These are phyloP conservation scores for Botryotinia convoluta DNA, from an alignment of 2,329 filamentous ascomycete species.

Conservation along the genomic window DNA sequence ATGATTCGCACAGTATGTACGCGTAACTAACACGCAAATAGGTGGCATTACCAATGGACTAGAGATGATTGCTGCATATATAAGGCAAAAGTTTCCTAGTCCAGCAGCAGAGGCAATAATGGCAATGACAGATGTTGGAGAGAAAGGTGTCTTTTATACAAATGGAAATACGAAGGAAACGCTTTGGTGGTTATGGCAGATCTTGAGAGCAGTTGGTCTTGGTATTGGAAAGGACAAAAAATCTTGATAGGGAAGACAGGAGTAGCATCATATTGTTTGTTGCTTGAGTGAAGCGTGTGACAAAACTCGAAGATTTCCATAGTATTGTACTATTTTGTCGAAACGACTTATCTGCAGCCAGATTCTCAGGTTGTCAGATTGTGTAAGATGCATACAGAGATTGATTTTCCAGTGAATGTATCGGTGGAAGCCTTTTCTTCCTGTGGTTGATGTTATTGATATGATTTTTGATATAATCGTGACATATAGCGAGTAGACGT, in stretches of 20 bases:
- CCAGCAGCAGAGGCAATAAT: slow-evolving; percentile 45
- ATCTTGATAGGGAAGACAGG: neutral
- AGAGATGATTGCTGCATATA: slow-evolving; percentile 54
- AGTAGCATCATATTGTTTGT: neutral
- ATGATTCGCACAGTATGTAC: neutral
- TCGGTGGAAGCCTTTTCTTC: neutral
- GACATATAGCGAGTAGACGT: neutral
- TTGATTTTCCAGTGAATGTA: neutral
- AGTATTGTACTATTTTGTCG: neutral
- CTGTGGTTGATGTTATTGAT: neutral
- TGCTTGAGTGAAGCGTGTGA: neutral
- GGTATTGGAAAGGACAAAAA: slow-evolving; percentile 27
- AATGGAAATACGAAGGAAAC: slow-evolving; percentile 40
- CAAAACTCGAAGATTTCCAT: neutral
- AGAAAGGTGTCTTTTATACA: slow-evolving; percentile 46
- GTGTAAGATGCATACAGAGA: neutral
- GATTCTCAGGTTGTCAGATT: neutral
- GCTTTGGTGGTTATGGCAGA: slow-evolving; percentile 41
- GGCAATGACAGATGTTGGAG: slow-evolving; percentile 49
- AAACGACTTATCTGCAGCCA: neutral
- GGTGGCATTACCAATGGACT: slow-evolving; percentile 55
- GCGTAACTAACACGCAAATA: slow-evolving; percentile 21
- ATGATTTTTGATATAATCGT: neutral
- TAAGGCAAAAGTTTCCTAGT: slow-evolving; percentile 45
- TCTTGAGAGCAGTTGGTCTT: slow-evolving; percentile 41